Percentiles rank a stretch among this genome's conserved stretches.
phyloP scores from a whole-genome alignment of 2,329 filamentous ascomycete species.

The Cercospora sp. region DNA sequence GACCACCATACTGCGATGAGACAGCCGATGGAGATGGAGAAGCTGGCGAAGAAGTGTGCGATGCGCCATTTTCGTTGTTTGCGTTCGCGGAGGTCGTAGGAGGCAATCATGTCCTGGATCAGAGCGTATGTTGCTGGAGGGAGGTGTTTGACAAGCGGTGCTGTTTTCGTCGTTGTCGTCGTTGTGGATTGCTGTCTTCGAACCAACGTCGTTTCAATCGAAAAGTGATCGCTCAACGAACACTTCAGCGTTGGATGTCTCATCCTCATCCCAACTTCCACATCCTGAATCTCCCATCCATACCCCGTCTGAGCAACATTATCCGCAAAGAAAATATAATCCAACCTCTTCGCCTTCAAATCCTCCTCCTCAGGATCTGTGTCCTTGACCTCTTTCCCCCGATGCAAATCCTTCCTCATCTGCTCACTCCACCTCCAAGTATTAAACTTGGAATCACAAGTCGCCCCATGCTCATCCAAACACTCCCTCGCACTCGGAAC shows the following conservation, averaged over 20 bases:
- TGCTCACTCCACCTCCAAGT: constrained; percentile 87
- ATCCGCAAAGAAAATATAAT: constrained; percentile 83
- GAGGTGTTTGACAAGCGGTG: constrained; percentile 11
- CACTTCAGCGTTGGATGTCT: constrained; percentile 79
- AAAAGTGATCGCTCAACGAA: constrained; percentile 93
- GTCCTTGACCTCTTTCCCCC: constrained; percentile 54
- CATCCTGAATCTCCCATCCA: constrained; percentile 69
- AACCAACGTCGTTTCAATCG: constrained; percentile 75
- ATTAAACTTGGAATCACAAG: constrained; percentile 82
- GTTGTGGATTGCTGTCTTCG: constrained; percentile 34
- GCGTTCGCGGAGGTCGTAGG: constrained; percentile 70
- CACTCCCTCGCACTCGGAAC: constrained; percentile 78
- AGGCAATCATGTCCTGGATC: constrained; percentile 68
- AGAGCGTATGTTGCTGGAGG: constrained; percentile 58
- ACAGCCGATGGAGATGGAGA: constrained; percentile 70
- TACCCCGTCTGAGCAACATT: constrained; percentile 35
- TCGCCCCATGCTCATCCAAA: constrained; percentile 76
- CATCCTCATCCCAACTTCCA: constrained; percentile 74
- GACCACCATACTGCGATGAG: constrained; percentile 85
- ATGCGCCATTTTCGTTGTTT: constrained; percentile 71
- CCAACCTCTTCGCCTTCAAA: constrained; percentile 77
- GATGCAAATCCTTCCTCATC: constrained; percentile 66
- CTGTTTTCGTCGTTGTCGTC: not conserved
- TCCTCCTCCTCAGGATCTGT: constrained; percentile 69
- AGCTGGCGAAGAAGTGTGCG: constrained; percentile 69